Evolutionary conservation across 2,329 filamentous ascomycete species (phyloP), one percentile per base, ranked within the genome.

Genomic region (Ophiostoma tasmaniense): DNA sequence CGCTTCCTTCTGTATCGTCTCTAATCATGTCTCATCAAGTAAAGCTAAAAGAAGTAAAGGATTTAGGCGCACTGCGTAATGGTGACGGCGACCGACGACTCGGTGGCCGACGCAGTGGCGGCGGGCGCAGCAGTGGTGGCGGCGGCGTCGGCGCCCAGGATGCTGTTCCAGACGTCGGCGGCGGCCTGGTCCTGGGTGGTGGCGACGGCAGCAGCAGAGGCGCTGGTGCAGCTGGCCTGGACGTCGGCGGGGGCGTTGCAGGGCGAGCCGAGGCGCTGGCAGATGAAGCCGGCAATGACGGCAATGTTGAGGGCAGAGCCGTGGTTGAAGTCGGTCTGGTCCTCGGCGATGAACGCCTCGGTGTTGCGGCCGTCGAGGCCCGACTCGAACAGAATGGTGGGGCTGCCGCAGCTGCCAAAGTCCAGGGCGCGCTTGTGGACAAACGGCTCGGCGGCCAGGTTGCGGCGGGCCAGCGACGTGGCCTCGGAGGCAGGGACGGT

Each of bases 241-340:
- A 71, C 73, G 37, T 72, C 74, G n/a, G 73, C 73, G 4, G 73
- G 67, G 1, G 78, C 78, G 30, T 77, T 75, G 71, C 78, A 80
- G 14, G 75, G 70, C 64, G 71, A 77, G 33, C 72, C 71, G 17
- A 82, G 75, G 69, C 80, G 80, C 68, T 77, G 74, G 76, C 81
- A 83, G 75, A 84, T 82, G 75, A 84, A 84, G 62, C 76, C 74
- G 14, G 81, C 78, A 71, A 84, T 81, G 73, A 83, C 76, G 59
- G 74, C 77, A 73, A 84, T 82, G 73, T 80, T 80, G 55, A 79
- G 75, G 8, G 81, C 81, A 6, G 79, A 81, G 67, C 81, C 81
- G 73, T 83, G 82, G 74, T 78, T 79, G 75, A 81, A 84, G 71
- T 77, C 76, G 37, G 71, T 72, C 70, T 78, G 73, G 74, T 83